These are phyloP conservation scores for Ganoderma resinaceum DNA, from an alignment of 1,284 basidiomycete genomes.

Conservation along the genomic window DNA sequence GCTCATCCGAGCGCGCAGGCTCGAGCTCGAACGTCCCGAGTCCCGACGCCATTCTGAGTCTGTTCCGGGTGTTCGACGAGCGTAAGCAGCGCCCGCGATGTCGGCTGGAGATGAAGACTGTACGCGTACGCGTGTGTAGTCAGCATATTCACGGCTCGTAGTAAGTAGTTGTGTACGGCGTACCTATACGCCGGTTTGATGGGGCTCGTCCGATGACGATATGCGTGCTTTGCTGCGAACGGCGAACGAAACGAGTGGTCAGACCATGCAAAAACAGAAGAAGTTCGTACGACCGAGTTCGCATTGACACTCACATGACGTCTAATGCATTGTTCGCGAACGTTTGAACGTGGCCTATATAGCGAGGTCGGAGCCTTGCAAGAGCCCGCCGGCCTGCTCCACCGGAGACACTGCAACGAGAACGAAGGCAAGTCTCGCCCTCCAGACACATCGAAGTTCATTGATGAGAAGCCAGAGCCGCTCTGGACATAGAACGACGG, in stretches of 20 bases:
- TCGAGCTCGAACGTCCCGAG: conserved; percentile 57
- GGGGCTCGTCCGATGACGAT: conserved; percentile 55
- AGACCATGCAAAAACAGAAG: too few species aligned
- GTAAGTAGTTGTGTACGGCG: conserved; percentile 22
- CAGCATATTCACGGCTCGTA: neutral
- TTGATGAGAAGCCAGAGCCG: neutral
- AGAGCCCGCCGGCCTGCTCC: neutral
- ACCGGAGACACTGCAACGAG: neutral
- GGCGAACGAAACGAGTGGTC: neutral
- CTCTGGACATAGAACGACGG: neutral
- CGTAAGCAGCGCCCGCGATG: conserved; percentile 46
- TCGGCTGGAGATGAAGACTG: conserved; percentile 46
- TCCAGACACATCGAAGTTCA: neutral
- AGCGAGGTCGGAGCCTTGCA: conserved; percentile 33
- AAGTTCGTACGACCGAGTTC: neutral
- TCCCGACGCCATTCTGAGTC: too few species aligned
- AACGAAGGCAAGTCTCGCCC: neutral
- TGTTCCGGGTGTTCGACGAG: conserved; percentile 54
- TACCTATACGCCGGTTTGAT: conserved; percentile 53
- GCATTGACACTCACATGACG: conserved; percentile 53
- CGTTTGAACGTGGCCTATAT: conserved; percentile 51
- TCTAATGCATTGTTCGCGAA: conserved; percentile 52
- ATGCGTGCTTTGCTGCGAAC: conserved; percentile 58
- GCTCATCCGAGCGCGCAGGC: conserved; percentile 40
- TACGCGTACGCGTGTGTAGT: neutral